These are phyloP conservation scores for Citrullus amarus DNA, from an alignment of 306 rosid species.

Conservation along the genomic window DNA sequence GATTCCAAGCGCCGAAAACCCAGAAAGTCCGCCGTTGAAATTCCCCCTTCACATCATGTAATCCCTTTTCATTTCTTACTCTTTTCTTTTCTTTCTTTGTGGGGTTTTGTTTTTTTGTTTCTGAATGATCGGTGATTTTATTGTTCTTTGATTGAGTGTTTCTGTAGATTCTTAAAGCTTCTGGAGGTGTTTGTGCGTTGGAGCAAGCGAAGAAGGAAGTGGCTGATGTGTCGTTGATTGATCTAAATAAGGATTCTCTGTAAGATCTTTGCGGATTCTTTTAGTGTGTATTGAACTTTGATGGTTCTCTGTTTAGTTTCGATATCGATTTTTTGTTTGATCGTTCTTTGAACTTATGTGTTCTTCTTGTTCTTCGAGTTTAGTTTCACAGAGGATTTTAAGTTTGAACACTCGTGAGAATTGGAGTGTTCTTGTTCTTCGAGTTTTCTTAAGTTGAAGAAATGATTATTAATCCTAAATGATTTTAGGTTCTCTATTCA, in stretches of 20 bases:
- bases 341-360: background rate
- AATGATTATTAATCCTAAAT: background rate
- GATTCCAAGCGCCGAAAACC: constrained; percentile 24
- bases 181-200: constrained; percentile 17
- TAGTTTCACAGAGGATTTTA: background rate
- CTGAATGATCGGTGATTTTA: background rate
- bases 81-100: background rate
- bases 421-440: background rate
- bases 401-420: background rate
- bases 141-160: background rate
- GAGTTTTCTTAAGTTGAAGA: background rate
- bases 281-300: background rate
- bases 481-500: background rate
- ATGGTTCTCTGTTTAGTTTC: background rate
- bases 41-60: constrained; percentile 14
- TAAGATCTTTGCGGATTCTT: constrained; percentile 17
- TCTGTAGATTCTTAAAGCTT: constrained; percentile 21
- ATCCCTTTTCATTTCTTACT: background rate
- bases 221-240: constrained; percentile 12
- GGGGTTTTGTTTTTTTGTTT: background rate
- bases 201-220: constrained; percentile 17
- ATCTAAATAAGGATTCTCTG: constrained; percentile 25
- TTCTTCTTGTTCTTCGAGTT: background rate
- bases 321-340: background rate
- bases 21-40: background rate